Evolutionary conservation across 768 basidiomycete species (phyloP).

Genomic region (Collybiopsis luxurians): DNA sequence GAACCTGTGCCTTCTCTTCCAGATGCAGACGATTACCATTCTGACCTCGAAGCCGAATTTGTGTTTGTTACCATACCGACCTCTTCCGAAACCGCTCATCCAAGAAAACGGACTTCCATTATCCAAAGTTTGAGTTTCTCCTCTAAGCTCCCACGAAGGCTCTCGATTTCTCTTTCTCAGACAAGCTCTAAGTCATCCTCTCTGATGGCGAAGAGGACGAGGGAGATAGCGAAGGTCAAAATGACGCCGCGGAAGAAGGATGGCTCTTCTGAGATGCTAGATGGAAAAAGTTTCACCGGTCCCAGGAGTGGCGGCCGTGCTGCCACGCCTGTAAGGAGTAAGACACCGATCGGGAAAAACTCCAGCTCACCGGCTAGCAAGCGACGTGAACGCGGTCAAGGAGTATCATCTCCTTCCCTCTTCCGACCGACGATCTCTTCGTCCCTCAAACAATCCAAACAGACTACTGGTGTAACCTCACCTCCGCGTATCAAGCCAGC

Average conservation of each 20-base stretch:
- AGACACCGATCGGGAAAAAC: neutral
- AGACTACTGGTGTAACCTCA: neutral
- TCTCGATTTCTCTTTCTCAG: slow-evolving; percentile 7
- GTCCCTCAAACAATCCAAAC: slow-evolving; percentile 20
- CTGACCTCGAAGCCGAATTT: neutral
- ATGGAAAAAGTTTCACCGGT: neutral
- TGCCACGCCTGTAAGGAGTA: neutral
- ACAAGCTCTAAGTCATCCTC: neutral
- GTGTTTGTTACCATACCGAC: neutral
- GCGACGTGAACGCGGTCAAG: neutral
- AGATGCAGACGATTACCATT: neutral
- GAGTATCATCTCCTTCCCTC: neutral
- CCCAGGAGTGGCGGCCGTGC: neutral
- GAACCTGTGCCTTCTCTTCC: neutral
- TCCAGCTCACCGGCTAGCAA: neutral
- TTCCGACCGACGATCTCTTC: slow-evolving; percentile 9
- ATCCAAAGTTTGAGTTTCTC: neutral
- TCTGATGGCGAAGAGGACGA: neutral
- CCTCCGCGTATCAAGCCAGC: neutral
- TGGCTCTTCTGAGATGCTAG: neutral
- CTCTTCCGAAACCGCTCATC: neutral
- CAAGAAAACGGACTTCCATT: slow-evolving; percentile 1
- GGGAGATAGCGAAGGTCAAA: neutral
- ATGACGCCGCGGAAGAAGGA: neutral
- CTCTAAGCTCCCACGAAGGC: slow-evolving; percentile 7